Conservation (phyloP, 768 basidiomycete genomes). For the Hericium coralloides region DNA sequence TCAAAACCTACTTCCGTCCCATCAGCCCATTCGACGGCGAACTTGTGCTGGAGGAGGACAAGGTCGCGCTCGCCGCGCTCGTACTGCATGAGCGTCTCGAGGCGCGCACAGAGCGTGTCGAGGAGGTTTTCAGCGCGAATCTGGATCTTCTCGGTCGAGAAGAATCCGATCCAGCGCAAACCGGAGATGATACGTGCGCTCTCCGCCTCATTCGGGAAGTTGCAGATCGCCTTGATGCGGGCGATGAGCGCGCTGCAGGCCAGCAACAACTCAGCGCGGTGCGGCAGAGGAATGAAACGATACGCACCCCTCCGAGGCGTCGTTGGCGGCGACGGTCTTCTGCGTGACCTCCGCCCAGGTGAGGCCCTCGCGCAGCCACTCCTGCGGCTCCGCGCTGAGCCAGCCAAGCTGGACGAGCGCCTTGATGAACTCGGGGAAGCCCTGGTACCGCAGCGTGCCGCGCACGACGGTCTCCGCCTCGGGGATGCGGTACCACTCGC, state of each 20-base stretch:
- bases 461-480: constrained; percentile 90
- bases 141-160: constrained; percentile 58
- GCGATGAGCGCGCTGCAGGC: constrained; percentile 58
- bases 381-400: constrained; percentile 67
- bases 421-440: constrained; percentile 92
- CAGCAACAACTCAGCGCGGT: not conserved
- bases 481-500: constrained; percentile 85
- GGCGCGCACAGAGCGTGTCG: constrained; percentile 85
- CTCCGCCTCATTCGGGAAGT: constrained; percentile 67
- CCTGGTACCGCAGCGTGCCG: constrained; percentile 91
- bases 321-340: constrained; percentile 59
- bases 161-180: constrained; percentile 87
- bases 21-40: constrained; percentile 83
- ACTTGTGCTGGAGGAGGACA: constrained; percentile 98
- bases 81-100: constrained; percentile 92
- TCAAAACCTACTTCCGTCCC: constrained; percentile 48
- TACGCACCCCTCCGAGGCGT: constrained; percentile 58
- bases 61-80: constrained; percentile 87
- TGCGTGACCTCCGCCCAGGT: constrained; percentile 83
- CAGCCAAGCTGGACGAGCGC: constrained; percentile 84
- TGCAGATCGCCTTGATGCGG: constrained; percentile 59
- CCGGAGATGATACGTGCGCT: constrained; percentile 78
- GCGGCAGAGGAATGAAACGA: not conserved
- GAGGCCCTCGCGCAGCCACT: constrained; percentile 65
- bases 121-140: constrained; percentile 71